Conservation (phyloP, 805 yeast species). For the Cyberlindnera veronae region DNA sequence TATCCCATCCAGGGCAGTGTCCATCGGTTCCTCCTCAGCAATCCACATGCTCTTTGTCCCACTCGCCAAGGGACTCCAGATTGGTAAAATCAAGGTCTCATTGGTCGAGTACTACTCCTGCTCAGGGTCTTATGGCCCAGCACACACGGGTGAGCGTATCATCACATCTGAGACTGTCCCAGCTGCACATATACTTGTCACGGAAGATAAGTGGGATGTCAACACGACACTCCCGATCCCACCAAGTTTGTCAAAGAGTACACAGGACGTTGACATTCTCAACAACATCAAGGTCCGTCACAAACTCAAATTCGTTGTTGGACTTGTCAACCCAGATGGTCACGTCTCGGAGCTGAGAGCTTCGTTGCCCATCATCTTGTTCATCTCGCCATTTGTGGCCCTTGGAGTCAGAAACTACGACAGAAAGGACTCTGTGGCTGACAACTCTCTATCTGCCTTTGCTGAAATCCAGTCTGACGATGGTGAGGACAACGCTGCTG, state of each 20-base stretch:
- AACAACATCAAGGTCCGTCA: constrained; percentile 79
- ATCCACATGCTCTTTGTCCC: constrained; percentile 75
- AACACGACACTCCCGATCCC: constrained; percentile 62
- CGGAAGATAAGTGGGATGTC: constrained; percentile 72
- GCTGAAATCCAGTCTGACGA: constrained; percentile 29
- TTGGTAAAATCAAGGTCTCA: constrained; percentile 70
- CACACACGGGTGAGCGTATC: constrained; percentile 58
- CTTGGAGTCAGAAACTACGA: constrained; percentile 45
- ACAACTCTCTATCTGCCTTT: constrained; percentile 20
- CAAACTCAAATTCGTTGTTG: constrained; percentile 77
- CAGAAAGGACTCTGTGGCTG: constrained; percentile 22
- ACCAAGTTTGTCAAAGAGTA: constrained; percentile 63
- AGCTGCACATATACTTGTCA: constrained; percentile 22
- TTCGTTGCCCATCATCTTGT: constrained; percentile 74
- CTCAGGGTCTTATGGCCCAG: constrained; percentile 54
- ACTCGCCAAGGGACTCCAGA: constrained; percentile 68
- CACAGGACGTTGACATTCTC: constrained; percentile 82
- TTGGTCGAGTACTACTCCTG: constrained; percentile 66
- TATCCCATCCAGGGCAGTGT: constrained; percentile 83
- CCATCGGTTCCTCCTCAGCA: constrained; percentile 79
- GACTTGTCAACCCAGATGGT: constrained; percentile 83
- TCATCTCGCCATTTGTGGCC: constrained; percentile 80
- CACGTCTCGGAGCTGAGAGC: constrained; percentile 91
- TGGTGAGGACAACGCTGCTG: constrained; percentile 16
- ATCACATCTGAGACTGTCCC: constrained; percentile 51